Evolutionary conservation across 257 asterid genomes (phyloP).

Genomic region (Jasminum sambac): DNA sequence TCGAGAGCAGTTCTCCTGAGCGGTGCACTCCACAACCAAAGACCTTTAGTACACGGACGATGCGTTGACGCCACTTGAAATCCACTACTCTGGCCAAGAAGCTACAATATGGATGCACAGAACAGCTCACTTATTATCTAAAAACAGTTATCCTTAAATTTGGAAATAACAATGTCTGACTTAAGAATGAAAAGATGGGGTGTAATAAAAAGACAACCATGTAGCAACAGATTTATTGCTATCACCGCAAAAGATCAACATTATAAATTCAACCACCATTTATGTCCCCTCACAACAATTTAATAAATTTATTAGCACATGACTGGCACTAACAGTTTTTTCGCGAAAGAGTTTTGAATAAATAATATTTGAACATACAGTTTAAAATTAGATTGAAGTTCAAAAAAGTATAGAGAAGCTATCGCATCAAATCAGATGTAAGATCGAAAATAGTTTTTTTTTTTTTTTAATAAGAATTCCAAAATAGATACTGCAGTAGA

Average conservation of each 20-base stretch:
- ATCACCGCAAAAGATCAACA: background rate
- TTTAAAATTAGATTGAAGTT: too few species aligned
- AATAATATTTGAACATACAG: too few species aligned
- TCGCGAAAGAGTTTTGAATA: too few species aligned
- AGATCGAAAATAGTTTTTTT: too few species aligned
- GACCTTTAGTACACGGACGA: conserved; percentile 98
- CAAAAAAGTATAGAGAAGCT: too few species aligned
- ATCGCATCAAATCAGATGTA: too few species aligned
- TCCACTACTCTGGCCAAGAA: conserved; percentile 99
- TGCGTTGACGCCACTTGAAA: conserved; percentile 98
- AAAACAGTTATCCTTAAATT: background rate
- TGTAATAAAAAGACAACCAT: background rate
- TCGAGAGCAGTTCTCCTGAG: conserved; percentile 84
- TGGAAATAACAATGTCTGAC: background rate
- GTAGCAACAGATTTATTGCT: background rate
- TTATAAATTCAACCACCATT: background rate
- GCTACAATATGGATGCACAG: conserved; percentile 45
- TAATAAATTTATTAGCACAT: background rate
- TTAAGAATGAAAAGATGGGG: background rate
- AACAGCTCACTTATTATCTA: conserved; percentile 8
- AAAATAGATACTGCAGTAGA: too few species aligned
- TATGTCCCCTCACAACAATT: background rate
- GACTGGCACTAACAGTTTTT: background rate
- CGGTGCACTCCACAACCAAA: conserved; percentile 99
- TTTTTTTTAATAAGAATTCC: too few species aligned